Evolutionary conservation across 2,329 filamentous ascomycete species (phyloP).

Genomic region (Pyrenophora teres): DNA sequence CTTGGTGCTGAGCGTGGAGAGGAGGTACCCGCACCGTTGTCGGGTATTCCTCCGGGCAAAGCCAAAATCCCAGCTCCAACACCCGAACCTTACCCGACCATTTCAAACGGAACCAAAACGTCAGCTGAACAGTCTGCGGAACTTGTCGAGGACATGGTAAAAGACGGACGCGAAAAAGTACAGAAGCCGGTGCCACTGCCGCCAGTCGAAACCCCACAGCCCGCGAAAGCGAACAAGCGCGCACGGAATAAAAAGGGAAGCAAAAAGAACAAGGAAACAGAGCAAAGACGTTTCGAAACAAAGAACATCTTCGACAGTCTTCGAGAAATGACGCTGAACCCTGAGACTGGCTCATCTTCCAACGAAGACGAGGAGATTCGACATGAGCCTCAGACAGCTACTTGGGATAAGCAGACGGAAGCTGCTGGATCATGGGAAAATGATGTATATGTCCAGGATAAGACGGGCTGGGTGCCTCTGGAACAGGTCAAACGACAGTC

Average conservation of each 20-base stretch:
- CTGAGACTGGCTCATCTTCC: slow-evolving; percentile 4
- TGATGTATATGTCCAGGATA: slow-evolving; percentile 23
- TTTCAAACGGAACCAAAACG: neutral
- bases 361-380: slow-evolving; percentile 14
- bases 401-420: slow-evolving; percentile 2
- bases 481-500: slow-evolving; percentile 24
- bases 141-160: slow-evolving; percentile 17
- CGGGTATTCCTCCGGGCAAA: neutral
- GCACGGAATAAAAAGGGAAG: slow-evolving; percentile 19
- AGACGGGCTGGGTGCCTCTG: slow-evolving; percentile 27
- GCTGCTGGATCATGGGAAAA: slow-evolving; percentile 26
- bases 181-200: slow-evolving; percentile 20
- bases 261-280: slow-evolving; percentile 5
- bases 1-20: slow-evolving; percentile 48
- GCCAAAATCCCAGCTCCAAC: neutral
- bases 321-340: slow-evolving; percentile 11
- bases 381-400: slow-evolving; percentile 1
- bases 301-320: slow-evolving; percentile 37
- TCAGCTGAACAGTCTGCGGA: neutral
- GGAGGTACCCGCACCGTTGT: slow-evolving; percentile 1
- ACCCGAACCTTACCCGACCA: too few relatives aligned
- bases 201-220: slow-evolving; percentile 9
- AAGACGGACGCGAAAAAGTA: slow-evolving; percentile 25
- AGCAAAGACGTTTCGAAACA: slow-evolving; percentile 25
- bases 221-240: slow-evolving; percentile 12